A percentile compares a stretch with the other conserved stretches of the same genome.
Conservation (phyloP, 371 early-diverging fungal species). For the Saksenaea vasiformis region DNA sequence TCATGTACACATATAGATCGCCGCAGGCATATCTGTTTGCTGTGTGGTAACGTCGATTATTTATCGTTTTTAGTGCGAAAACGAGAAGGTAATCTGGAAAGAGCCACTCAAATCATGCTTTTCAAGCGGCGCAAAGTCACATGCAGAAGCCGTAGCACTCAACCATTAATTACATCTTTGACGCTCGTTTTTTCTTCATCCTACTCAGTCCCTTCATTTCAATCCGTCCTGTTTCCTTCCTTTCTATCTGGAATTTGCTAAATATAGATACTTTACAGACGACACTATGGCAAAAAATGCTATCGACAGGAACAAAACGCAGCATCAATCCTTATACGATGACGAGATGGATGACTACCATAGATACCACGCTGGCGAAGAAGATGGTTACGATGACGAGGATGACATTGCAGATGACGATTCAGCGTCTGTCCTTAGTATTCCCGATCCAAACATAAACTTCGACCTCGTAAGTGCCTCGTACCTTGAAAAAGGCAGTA, state of each 20-base stretch:
- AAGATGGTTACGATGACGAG: constrained; percentile 38
- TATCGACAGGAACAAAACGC: constrained; percentile 4
- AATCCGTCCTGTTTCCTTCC: constrained; percentile 7
- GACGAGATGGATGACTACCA: constrained; percentile 46
- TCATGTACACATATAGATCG: too few relatives aligned
- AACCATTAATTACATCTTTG: background rate
- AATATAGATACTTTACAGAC: constrained; percentile 2
- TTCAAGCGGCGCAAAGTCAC: too few relatives aligned
- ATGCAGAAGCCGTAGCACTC: too few relatives aligned
- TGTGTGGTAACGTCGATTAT: too few relatives aligned
- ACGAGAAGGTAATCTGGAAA: too few relatives aligned
- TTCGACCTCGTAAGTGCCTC: constrained; percentile 44
- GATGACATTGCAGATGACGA: constrained; percentile 54
- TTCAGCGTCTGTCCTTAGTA: constrained; percentile 55
- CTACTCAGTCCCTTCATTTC: constrained; percentile 9
- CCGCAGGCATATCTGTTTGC: too few relatives aligned
- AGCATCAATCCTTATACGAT: constrained; percentile 43
- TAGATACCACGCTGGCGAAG: constrained; percentile 15
- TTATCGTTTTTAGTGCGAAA: too few relatives aligned
- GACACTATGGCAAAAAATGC: constrained; percentile 16
- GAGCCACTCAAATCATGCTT: too few relatives aligned
- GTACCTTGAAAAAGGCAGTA: background rate
- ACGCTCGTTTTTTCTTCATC: constrained; percentile 1
- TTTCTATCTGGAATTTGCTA: background rate
- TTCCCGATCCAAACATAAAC: constrained; percentile 76